These are phyloP conservation scores for Pythium biforme DNA, from an alignment of 352 stramenopile species.

Conservation along the genomic window DNA sequence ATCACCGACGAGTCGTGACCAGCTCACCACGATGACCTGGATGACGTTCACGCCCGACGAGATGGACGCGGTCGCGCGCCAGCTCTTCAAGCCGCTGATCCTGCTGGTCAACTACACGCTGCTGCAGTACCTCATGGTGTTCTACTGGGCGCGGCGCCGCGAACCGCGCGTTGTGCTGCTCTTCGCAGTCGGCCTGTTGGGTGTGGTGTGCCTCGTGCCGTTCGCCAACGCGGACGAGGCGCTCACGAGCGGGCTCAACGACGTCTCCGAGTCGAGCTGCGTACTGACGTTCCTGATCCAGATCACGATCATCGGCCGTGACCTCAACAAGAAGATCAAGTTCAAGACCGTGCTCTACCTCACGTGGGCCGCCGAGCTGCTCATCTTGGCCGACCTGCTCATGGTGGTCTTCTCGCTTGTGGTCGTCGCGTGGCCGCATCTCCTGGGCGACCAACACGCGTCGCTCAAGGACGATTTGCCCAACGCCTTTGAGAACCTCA, in stretches of 20 bases:
- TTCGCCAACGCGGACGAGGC: conserved; percentile 16
- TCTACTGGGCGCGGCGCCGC: conserved; percentile 12
- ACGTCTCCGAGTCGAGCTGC: conserved; percentile 23
- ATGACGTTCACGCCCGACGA: background rate
- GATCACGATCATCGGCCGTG: conserved; percentile 24
- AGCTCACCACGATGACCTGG: background rate
- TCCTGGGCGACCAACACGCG: background rate
- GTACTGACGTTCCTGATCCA: conserved; percentile 25
- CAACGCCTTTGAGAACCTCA: conserved; percentile 32
- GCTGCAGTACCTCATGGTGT: conserved; percentile 17
- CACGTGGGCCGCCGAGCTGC: conserved; percentile 5
- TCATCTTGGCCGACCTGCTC: conserved; percentile 16
- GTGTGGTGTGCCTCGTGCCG: conserved; percentile 9
- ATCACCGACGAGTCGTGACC: background rate
- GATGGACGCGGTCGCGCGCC: background rate
- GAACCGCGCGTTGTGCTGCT: conserved; percentile 15
- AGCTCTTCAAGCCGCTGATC: background rate
- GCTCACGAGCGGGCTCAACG: conserved; percentile 24
- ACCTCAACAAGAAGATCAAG: conserved; percentile 34
- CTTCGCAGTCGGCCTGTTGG: background rate
- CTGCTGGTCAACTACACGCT: conserved; percentile 24
- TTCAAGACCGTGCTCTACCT: conserved; percentile 21
- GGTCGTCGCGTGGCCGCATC: conserved; percentile 6
- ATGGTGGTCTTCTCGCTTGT: conserved; percentile 13
- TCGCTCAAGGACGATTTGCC: conserved; percentile 14